Conservation (phyloP, 2,329 filamentous ascomycete genomes). For the Alternaria incomplexa region DNA sequence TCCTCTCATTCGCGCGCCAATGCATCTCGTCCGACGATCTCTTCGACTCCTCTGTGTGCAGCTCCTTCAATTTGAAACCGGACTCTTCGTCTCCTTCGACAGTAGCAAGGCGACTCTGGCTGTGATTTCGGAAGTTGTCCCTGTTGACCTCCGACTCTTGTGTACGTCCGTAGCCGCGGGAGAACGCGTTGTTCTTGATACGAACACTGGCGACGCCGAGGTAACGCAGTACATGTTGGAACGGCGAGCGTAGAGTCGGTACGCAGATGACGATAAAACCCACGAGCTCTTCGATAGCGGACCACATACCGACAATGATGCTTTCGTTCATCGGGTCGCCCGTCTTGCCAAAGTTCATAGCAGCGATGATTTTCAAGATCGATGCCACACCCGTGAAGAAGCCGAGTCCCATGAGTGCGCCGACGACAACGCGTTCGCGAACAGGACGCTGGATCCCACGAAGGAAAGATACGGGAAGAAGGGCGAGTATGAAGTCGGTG, state of each 20-base stretch:
- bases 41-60: conserved; percentile 6
- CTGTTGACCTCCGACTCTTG: neutral
- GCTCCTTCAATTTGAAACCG: conserved; percentile 6
- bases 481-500: conserved; percentile 27
- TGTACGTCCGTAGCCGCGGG: conserved; percentile 8
- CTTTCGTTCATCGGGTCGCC: conserved; percentile 20
- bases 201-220: conserved; percentile 11
- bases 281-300: conserved; percentile 27
- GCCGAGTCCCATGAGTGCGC: conserved; percentile 23
- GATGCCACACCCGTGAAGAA: conserved; percentile 29
- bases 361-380: conserved; percentile 23
- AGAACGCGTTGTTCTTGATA: conserved; percentile 1
- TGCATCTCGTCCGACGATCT: conserved; percentile 5
- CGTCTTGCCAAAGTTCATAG: conserved; percentile 19
- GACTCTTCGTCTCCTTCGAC: neutral
- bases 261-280: conserved; percentile 32
- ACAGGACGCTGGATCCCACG: conserved; percentile 18
- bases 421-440: conserved; percentile 23
- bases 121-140: neutral
- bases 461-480: conserved; percentile 25
- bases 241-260: conserved; percentile 28
- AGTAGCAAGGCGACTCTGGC: conserved; percentile 3
- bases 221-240: conserved; percentile 18
- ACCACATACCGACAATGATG: conserved; percentile 27
- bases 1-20: neutral